Evolutionary conservation across 441 rosid species (phyloP).

Genomic region (Eutrema salsugineum): DNA sequence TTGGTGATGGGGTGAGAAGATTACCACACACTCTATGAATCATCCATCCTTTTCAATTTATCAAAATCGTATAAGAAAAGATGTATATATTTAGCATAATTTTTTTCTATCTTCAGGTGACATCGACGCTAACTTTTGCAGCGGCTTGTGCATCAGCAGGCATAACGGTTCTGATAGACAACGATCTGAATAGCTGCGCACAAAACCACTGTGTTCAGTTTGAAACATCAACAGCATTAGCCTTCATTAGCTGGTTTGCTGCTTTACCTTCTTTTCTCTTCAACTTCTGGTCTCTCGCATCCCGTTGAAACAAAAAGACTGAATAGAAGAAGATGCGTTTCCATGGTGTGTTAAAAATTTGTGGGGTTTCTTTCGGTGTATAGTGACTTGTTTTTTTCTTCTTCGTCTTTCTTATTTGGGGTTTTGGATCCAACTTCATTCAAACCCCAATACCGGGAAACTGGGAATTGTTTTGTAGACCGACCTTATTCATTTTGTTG

Average conservation of each 20-base stretch:
- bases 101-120: conserved; percentile 48
- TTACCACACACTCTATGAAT: neutral
- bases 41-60: neutral
- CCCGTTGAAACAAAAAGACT: conserved; percentile 25
- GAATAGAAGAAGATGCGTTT: neutral
- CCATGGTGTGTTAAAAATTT: neutral
- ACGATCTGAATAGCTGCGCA: conserved; percentile 58
- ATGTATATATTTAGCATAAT: neutral
- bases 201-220: conserved; percentile 61
- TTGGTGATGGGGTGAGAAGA: conserved; percentile 84
- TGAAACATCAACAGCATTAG: conserved; percentile 80
- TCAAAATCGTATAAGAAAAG: neutral
- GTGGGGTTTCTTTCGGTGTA: neutral
- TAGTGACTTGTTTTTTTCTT: conserved; percentile 19
- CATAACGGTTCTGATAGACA: conserved; percentile 70
- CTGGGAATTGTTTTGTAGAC: conserved; percentile 12
- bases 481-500: conserved; percentile 13
- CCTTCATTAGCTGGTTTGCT: conserved; percentile 81
- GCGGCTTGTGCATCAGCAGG: conserved; percentile 96
- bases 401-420: conserved; percentile 12
- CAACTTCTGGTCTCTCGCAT: conserved; percentile 82
- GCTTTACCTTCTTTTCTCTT: conserved; percentile 69
- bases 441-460: conserved; percentile 11
- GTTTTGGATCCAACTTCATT: conserved; percentile 13
- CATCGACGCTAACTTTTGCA: conserved; percentile 76